These are phyloP conservation scores for Backusella liffmaniae DNA, from an alignment of 192 early-diverging fungal species.

Conservation along the genomic window DNA sequence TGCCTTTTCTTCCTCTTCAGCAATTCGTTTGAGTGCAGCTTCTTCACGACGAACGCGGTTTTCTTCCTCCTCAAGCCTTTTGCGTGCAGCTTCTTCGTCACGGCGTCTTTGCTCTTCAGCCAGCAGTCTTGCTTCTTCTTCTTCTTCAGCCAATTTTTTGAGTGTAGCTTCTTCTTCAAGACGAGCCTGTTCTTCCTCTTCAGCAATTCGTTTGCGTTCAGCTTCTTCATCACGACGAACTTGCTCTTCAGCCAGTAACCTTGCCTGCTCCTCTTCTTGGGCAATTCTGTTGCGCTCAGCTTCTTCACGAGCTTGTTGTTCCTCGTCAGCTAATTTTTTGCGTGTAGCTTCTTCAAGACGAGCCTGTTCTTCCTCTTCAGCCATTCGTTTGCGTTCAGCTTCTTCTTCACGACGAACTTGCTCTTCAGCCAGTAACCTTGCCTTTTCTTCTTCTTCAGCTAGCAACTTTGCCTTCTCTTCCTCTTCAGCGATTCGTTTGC, in stretches of 20 bases:
- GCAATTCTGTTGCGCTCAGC: not conserved
- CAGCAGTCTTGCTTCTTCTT: not conserved
- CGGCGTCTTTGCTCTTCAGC: not conserved
- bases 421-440: not conserved
- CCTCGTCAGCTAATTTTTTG: not conserved
- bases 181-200: not conserved
- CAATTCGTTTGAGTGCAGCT: not conserved
- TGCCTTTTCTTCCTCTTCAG: not conserved
- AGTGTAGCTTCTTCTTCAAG: not conserved
- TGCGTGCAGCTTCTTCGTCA: not conserved
- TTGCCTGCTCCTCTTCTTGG: not conserved
- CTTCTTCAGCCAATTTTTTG: not conserved
- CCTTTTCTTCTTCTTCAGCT: not conserved
- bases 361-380: not conserved
- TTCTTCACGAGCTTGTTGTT: not conserved
- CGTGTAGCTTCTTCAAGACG: not conserved
- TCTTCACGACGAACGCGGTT: not conserved
- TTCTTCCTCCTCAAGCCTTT: not conserved
- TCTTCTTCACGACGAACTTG: not conserved
- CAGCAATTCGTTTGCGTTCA: not conserved
- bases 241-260: not conserved
- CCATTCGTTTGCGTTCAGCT: not conserved
- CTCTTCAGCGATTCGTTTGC: not conserved
- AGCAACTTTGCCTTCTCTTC: not conserved
- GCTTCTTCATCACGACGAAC: not conserved